These are phyloP conservation scores for Geotrichum ghanense DNA, from an alignment of 805 yeast species.

Conservation along the genomic window DNA sequence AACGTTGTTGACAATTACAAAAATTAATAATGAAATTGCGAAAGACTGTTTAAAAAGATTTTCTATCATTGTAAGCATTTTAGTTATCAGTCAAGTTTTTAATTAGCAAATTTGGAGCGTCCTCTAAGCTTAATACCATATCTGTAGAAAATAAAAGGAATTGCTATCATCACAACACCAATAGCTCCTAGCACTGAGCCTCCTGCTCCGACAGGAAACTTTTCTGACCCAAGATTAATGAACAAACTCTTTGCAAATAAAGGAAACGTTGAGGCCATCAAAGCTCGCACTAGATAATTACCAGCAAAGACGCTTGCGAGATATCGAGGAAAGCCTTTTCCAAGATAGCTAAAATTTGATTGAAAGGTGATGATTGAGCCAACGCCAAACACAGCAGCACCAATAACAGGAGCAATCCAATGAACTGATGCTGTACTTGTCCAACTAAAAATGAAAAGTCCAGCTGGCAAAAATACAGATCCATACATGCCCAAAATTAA, in stretches of 20 bases:
- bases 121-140: neutral
- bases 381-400: constrained; percentile 30
- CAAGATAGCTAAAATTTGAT: constrained; percentile 38
- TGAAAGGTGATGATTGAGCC: constrained; percentile 41
- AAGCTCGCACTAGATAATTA: constrained; percentile 37
- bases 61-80: too few relatives aligned
- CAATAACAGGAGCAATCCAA: constrained; percentile 41
- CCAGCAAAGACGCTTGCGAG: constrained; percentile 48
- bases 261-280: constrained; percentile 44
- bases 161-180: constrained; percentile 29
- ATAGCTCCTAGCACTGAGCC: constrained; percentile 34
- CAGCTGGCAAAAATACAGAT: constrained; percentile 31
- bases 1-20: too few relatives aligned
- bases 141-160: constrained; percentile 30
- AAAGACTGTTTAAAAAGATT: too few relatives aligned
- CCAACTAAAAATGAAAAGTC: constrained; percentile 42
- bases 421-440: constrained; percentile 30
- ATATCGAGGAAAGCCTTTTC: constrained; percentile 36
- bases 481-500: constrained; percentile 29
- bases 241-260: constrained; percentile 49
- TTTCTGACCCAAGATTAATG: constrained; percentile 26
- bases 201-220: constrained; percentile 47
- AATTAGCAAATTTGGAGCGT: neutral
- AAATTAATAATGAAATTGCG: too few relatives aligned
- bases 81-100: too few relatives aligned